Percentiles rank a stretch among this genome's conserved stretches.
These are phyloP conservation scores for Pittosporum tobira DNA, from an alignment of 129 eudicot genomes.

Conservation along the genomic window DNA sequence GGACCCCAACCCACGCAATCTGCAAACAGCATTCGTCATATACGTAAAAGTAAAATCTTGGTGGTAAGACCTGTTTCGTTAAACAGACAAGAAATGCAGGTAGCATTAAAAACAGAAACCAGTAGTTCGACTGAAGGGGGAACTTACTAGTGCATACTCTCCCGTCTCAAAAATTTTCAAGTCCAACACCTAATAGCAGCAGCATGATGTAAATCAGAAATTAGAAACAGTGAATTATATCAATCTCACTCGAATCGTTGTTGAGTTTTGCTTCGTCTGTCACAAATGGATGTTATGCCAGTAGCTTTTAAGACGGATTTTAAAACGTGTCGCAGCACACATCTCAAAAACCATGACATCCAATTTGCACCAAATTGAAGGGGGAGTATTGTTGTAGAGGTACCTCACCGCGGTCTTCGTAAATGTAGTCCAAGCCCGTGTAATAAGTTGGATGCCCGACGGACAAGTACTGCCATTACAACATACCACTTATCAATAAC, in stretches of 20 bases:
- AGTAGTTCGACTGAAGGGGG: neutral
- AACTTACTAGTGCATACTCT: conserved; percentile 92
- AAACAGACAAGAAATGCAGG: too few species aligned
- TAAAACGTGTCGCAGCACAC: too few species aligned
- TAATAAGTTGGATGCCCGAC: conserved; percentile 94
- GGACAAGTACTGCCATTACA: conserved; percentile 62
- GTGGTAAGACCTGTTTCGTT: neutral
- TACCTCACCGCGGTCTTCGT: conserved; percentile 96
- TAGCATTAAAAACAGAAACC: conserved; percentile 4
- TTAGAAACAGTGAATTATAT: neutral
- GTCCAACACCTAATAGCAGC: conserved; percentile 48
- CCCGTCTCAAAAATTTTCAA: conserved; percentile 87
- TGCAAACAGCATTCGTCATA: conserved; percentile 15
- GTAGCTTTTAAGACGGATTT: too few species aligned
- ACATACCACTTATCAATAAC: neutral
- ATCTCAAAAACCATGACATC: too few species aligned
- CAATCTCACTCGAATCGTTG: neutral
- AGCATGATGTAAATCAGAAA: neutral
- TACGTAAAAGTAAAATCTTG: too few species aligned
- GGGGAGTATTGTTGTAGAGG: too few species aligned
- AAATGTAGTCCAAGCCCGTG: conserved; percentile 91
- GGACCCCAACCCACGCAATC: conserved; percentile 95
- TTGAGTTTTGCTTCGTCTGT: neutral
- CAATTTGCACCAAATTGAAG: neutral
- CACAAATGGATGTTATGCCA: too few species aligned